Evolutionary conservation across 2,329 filamentous ascomycete species (phyloP).

Genomic region (Fonsecaea nubica): DNA sequence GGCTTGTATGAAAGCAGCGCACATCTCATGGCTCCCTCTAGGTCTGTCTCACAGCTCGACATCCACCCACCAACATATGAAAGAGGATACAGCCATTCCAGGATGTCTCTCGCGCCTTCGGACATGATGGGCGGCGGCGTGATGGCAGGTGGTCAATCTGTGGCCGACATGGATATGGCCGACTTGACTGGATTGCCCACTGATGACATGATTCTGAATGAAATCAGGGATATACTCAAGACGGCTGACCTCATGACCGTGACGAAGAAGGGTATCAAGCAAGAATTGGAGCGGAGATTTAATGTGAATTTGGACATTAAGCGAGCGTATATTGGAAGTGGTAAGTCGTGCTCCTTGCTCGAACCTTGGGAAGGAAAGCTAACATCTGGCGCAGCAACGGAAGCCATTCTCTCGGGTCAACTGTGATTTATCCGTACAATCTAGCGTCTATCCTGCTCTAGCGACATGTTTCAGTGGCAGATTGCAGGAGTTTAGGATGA

Average conservation of each 20-base stretch:
- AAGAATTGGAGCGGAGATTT: constrained; percentile 89
- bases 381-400: constrained; percentile 66
- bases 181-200: constrained; percentile 78
- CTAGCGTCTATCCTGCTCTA: background rate
- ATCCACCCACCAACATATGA: constrained; percentile 56
- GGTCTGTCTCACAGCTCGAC: constrained; percentile 66
- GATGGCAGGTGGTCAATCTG: constrained; percentile 65
- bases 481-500: constrained; percentile 1
- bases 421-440: constrained; percentile 54
- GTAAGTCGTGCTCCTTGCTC: constrained; percentile 60
- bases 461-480: constrained; percentile 7
- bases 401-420: constrained; percentile 78
- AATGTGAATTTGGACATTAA: constrained; percentile 83
- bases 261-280: constrained; percentile 98
- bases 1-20: constrained; percentile 34
- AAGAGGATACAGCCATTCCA: constrained; percentile 60
- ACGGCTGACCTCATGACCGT: constrained; percentile 96
- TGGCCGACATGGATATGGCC: constrained; percentile 76
- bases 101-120: constrained; percentile 80
- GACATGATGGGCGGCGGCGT: constrained; percentile 75
- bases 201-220: constrained; percentile 87
- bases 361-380: constrained; percentile 32
- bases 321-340: constrained; percentile 91
- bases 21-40: constrained; percentile 60
- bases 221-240: constrained; percentile 91